phyloP scores from a whole-genome alignment of 768 basidiomycete species.

The Naganishia vishniacii region DNA sequence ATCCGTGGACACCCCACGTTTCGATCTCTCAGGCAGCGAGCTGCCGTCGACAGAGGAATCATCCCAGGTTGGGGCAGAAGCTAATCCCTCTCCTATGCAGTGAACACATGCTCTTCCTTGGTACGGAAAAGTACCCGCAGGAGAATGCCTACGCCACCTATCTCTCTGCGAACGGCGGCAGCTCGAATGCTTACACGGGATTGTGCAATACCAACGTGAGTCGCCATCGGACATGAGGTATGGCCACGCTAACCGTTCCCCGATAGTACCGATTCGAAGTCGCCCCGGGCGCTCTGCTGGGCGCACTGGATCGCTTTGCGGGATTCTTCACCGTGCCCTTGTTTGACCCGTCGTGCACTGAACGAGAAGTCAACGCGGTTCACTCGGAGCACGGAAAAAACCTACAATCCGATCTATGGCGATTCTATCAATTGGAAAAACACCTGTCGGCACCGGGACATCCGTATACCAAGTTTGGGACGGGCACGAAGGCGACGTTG shows the following conservation, averaged over 20 bases:
- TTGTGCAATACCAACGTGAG: slow-evolving; percentile 73
- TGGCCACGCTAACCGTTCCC: too few relatives aligned
- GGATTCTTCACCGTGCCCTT: slow-evolving; percentile 88
- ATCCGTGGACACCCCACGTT: too few relatives aligned
- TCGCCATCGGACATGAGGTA: slow-evolving; percentile 60
- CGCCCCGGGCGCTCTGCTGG: slow-evolving; percentile 54
- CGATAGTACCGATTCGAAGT: slow-evolving; percentile 61
- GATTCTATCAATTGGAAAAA: slow-evolving; percentile 90
- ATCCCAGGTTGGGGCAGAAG: too few relatives aligned
- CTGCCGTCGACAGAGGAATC: too few relatives aligned
- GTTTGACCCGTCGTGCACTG: slow-evolving; percentile 55
- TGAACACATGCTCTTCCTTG: slow-evolving; percentile 89
- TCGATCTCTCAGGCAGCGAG: too few relatives aligned
- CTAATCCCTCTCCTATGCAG: slow-evolving; percentile 16
- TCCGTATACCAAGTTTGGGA: slow-evolving; percentile 86
- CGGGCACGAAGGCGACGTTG: slow-evolving; percentile 58
- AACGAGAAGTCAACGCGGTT: slow-evolving; percentile 70
- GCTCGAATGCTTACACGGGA: slow-evolving; percentile 87
- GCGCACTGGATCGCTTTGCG: slow-evolving; percentile 48
- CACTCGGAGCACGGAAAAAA: slow-evolving; percentile 82
- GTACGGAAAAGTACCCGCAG: slow-evolving; percentile 51
- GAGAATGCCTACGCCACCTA: slow-evolving; percentile 86
- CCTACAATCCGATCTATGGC: slow-evolving; percentile 68
- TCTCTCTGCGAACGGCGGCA: slow-evolving; percentile 57
- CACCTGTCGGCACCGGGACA: slow-evolving; percentile 71